These are phyloP conservation scores for Gigaspora rosea DNA, from an alignment of 192 early-diverging fungal species.

Conservation along the genomic window DNA sequence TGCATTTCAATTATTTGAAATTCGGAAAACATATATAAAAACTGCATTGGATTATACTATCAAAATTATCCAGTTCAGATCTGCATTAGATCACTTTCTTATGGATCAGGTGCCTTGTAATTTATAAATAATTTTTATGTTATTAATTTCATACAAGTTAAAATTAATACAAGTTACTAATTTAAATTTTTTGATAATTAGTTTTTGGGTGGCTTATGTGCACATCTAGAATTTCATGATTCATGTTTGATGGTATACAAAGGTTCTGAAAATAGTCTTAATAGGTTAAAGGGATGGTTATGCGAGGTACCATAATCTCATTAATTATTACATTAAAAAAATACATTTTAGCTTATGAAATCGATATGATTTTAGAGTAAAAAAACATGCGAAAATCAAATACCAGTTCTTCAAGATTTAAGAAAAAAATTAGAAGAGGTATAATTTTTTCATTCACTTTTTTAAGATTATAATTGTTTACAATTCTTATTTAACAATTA, in stretches of 20 bases:
- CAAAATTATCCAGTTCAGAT: conserved; percentile 58
- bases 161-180: conserved; percentile 13
- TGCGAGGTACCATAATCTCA: conserved; percentile 36
- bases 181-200: conserved; percentile 33
- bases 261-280: conserved; percentile 38
- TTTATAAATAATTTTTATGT: not conserved
- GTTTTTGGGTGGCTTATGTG: conserved; percentile 47
- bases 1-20: conserved; percentile 67
- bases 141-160: conserved; percentile 18
- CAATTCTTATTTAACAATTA: not conserved
- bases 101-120: conserved; percentile 43
- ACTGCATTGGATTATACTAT: conserved; percentile 56
- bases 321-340: not conserved
- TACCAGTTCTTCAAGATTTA: conserved; percentile 33
- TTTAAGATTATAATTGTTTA: not conserved
- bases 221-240: conserved; percentile 48
- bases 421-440: conserved; percentile 35
- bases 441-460: conserved; percentile 3
- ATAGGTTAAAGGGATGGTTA: conserved; percentile 42
- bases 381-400: conserved; percentile 36
- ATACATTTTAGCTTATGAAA: too few species aligned
- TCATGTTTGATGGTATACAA: conserved; percentile 37
- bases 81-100: conserved; percentile 53
- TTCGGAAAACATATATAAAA: conserved; percentile 64
- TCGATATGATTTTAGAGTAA: conserved; percentile 33